Conservation (phyloP, 148 eudicot species). For the Persicaria tinctoria region DNA sequence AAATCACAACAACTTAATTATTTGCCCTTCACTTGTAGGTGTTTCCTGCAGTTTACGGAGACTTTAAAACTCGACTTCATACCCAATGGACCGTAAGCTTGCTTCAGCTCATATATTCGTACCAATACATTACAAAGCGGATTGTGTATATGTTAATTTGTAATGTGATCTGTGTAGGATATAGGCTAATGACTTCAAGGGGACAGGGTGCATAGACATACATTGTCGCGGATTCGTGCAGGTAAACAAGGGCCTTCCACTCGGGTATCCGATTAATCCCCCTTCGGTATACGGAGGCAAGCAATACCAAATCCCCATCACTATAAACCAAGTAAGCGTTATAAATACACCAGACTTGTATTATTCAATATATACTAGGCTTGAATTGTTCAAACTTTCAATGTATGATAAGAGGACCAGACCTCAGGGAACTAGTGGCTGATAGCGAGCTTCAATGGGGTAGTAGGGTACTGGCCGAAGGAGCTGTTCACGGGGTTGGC, state of each 20-base stretch:
- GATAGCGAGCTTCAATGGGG: neutral
- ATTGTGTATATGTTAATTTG: neutral
- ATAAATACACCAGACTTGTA: no score
- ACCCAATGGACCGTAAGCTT: slow-evolving; percentile 1
- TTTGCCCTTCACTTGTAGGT: neutral
- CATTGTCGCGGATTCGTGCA: neutral
- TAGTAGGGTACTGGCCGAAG: neutral
- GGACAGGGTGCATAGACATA: neutral
- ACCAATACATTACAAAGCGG: neutral
- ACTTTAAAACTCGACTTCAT: neutral
- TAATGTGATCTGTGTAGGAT: neutral
- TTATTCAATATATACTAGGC: no score
- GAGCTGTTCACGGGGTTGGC: neutral
- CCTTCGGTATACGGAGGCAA: neutral
- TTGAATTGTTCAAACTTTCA: no score
- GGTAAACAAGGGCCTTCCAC: neutral
- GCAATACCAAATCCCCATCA: neutral
- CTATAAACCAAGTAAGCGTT: neutral
- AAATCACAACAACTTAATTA: neutral
- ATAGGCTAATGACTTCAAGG: neutral
- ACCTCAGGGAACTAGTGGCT: neutral
- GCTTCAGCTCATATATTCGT: neutral
- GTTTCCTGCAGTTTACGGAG: slow-evolving; percentile 1
- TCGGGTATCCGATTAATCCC: neutral
- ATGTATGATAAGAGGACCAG: neutral